Evolutionary conservation across 331 rosid species (phyloP), one percentile per base, ranked within the genome.

Genomic region (Acacia pycnantha): DNA sequence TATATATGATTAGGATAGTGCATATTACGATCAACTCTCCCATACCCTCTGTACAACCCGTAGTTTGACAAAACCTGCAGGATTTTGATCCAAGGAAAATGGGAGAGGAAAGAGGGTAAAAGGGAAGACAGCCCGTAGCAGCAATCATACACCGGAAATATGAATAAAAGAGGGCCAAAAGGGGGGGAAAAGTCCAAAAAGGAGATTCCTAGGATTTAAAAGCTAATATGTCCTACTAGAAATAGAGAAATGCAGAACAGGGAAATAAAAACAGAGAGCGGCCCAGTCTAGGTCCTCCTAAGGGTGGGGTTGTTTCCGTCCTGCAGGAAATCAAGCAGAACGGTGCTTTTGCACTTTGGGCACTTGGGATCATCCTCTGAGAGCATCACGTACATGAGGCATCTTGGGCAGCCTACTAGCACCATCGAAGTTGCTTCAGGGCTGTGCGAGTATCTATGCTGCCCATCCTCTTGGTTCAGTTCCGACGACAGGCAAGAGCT

Each of bases 351-450:
- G 88, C 99, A 96, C 72, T 94, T 94, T 66, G 99, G 99, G 85
- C 99, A 96, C 71, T 91, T 96, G 0, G 97, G 98, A 22, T 96
- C 99, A 21, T 91, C 85, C 53, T 96, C 97, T 0, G 98, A 92
- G 15, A 96, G 95, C 99, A 96, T 96, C 33, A 96, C 99, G 48
- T 93, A 96, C 98, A 96, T 91, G 79, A 96, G 94, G 78, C 99
- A 96, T 31, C 97, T 92, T 0, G 97, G 99, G 56, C 99, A 96
- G 3, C 99, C 99, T 1, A 94, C 98, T 0, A 96, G 86, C 77
- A 94, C 86, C 98, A 96, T 96, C 44, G 99, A 94, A 8, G 89
- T 90, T 8, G 92, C 90, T 82, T 94, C 99, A 1, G 99, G 97
- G 94, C 97, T 94, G 86, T 87, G 84, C 0, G 92, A 84, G 82